Conservation (phyloP, 192 early-diverging fungal species). For the Mortierella hygrophila region DNA sequence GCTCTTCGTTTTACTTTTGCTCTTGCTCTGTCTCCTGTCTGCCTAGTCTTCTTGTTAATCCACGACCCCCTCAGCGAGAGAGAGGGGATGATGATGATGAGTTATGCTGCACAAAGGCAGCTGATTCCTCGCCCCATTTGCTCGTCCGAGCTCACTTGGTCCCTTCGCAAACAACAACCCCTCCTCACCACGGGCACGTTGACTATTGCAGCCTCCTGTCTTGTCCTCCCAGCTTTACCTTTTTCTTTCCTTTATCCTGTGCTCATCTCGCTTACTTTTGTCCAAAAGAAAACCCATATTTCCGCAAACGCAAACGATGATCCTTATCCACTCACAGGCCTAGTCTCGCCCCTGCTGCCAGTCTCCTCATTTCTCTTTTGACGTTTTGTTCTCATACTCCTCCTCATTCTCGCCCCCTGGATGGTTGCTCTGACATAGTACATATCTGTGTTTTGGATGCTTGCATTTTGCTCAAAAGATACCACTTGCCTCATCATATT, state of each 20-base stretch:
- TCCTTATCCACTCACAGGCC: neutral
- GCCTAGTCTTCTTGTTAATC: neutral
- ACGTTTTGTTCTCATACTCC: neutral
- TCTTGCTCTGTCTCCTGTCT: too few species aligned
- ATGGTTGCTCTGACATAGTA: neutral
- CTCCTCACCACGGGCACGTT: neutral
- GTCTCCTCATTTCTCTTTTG: neutral
- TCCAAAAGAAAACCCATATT: neutral
- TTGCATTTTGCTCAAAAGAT: too few species aligned
- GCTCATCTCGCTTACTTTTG: neutral
- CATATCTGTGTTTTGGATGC: neutral
- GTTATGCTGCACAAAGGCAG: neutral
- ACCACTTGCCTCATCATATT: neutral
- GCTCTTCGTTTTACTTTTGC: neutral
- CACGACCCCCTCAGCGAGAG: neutral
- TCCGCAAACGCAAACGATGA: neutral
- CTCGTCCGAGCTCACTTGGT: neutral
- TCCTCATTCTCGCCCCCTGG: neutral
- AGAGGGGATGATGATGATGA: too few species aligned
- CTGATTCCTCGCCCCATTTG: neutral
- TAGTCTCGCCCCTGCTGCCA: constrained; percentile 2
- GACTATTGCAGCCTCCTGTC: neutral
- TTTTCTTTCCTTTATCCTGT: neutral
- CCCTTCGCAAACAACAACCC: neutral
- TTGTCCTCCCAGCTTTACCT: neutral